phyloP scores from a whole-genome alignment of 495 filamentous ascomycete species.

The Bathelium albidoporum region DNA sequence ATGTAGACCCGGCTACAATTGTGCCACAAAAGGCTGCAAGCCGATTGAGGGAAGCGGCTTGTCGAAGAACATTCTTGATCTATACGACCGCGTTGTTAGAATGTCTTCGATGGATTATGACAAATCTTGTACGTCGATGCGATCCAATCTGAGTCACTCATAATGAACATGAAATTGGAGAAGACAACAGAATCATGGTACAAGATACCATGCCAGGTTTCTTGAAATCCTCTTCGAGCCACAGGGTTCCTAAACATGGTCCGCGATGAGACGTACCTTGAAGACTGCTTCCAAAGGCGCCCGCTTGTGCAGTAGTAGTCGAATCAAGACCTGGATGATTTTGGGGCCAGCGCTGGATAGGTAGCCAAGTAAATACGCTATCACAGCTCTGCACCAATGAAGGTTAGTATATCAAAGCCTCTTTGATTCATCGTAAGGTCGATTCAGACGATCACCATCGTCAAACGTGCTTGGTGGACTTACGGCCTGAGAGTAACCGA shows the following conservation, averaged over 20 bases:
- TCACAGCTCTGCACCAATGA: neutral
- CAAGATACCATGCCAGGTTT: too few species aligned
- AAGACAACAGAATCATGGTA: neutral
- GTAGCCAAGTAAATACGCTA: conserved; percentile 9
- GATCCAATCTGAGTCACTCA: neutral
- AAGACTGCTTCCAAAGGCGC: neutral
- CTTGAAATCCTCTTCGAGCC: neutral
- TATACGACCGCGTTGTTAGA: neutral
- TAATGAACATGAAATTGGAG: neutral
- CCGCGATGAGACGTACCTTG: neutral
- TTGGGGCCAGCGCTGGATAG: neutral
- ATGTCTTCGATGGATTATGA: neutral
- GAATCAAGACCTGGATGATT: conserved; percentile 2
- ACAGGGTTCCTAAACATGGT: neutral
- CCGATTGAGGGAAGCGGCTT: conserved; percentile 37
- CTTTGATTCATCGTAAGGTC: neutral
- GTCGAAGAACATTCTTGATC: conserved; percentile 18
- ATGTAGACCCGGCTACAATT: conserved; percentile 64
- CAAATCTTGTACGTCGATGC: neutral
- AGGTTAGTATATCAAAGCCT: neutral
- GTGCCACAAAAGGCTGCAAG: conserved; percentile 78
- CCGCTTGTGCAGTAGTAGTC: neutral
- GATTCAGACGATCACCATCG: neutral
- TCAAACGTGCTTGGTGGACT: neutral
- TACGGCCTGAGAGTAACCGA: neutral